Conservation (phyloP, 225 moss, liverwort and hornwort species). For the Marchantia paleacea region DNA sequence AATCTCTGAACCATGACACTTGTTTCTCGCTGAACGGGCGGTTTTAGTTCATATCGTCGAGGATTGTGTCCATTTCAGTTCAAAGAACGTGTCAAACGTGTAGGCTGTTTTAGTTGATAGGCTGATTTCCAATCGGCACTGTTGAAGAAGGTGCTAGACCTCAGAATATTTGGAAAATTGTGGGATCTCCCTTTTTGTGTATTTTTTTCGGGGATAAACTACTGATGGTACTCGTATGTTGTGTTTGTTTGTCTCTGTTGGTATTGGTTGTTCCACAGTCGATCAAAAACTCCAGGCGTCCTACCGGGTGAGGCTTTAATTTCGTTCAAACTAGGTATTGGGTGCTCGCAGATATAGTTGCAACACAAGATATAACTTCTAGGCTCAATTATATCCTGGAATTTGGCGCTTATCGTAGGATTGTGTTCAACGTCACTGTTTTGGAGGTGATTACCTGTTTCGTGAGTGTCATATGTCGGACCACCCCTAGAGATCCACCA, state of each 20-base stretch:
- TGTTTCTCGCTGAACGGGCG: background rate
- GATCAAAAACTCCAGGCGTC: conserved; percentile 42
- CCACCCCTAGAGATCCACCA: background rate
- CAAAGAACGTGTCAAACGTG: background rate
- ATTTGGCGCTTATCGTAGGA: background rate
- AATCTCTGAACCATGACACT: no score
- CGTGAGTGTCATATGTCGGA: background rate
- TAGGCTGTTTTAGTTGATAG: background rate
- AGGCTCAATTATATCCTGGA: no score
- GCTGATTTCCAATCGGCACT: background rate
- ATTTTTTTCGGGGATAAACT: background rate
- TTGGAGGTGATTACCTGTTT: background rate
- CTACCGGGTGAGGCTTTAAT: conserved; percentile 37
- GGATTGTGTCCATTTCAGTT: background rate
- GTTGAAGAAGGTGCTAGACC: background rate
- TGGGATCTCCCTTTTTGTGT: background rate
- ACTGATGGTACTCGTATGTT: conserved; percentile 3
- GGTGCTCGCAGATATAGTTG: background rate
- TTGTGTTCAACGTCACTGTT: background rate
- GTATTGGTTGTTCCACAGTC: conserved; percentile 29
- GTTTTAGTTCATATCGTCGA: background rate
- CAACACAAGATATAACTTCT: no score
- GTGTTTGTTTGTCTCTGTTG: conserved; percentile 19
- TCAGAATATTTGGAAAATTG: background rate
- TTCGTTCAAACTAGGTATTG: background rate